A percentile compares a stretch with the other conserved stretches of the same genome.
Conservation (phyloP, 805 yeast species). For the Pichia nanzhaoensis region DNA sequence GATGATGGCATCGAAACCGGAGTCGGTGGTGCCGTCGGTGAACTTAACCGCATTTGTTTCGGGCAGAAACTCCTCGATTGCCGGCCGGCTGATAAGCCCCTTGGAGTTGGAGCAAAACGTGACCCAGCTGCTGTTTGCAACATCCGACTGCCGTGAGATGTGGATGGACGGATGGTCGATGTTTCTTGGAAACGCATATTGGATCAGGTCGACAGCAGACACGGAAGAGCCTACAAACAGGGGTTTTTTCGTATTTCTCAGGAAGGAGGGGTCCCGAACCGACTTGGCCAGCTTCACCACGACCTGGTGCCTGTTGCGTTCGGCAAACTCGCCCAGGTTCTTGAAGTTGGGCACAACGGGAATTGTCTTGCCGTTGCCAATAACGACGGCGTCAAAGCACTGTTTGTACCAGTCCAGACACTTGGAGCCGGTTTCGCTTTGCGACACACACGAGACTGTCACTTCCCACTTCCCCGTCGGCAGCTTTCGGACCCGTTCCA, state of each 20-base stretch:
- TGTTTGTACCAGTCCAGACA: slow-evolving; percentile 36
- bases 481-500: slow-evolving; percentile 32
- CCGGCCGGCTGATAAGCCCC: slow-evolving; percentile 17
- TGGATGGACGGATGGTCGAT: slow-evolving; percentile 23
- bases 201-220: slow-evolving; percentile 36
- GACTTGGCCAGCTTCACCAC: slow-evolving; percentile 49
- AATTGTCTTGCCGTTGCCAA: slow-evolving; percentile 57
- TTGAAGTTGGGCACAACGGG: slow-evolving; percentile 50
- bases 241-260: slow-evolving; percentile 33
- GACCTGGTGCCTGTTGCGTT: slow-evolving; percentile 34
- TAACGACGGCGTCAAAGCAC: slow-evolving; percentile 51
- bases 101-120: slow-evolving; percentile 11
- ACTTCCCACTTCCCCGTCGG: slow-evolving; percentile 33
- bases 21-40: slow-evolving; percentile 30
- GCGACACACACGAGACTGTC: slow-evolving; percentile 12
- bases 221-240: slow-evolving; percentile 38
- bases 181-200: slow-evolving; percentile 27
- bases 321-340: slow-evolving; percentile 30
- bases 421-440: slow-evolving; percentile 5
- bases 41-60: slow-evolving; percentile 22
- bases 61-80: slow-evolving; percentile 15
- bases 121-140: slow-evolving; percentile 10
- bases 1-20: slow-evolving; percentile 35
- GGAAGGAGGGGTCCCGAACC: slow-evolving; percentile 40
- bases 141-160: slow-evolving; percentile 13